phyloP scores from a whole-genome alignment of 768 basidiomycete species.

The Candolleomyces eurysporus region DNA sequence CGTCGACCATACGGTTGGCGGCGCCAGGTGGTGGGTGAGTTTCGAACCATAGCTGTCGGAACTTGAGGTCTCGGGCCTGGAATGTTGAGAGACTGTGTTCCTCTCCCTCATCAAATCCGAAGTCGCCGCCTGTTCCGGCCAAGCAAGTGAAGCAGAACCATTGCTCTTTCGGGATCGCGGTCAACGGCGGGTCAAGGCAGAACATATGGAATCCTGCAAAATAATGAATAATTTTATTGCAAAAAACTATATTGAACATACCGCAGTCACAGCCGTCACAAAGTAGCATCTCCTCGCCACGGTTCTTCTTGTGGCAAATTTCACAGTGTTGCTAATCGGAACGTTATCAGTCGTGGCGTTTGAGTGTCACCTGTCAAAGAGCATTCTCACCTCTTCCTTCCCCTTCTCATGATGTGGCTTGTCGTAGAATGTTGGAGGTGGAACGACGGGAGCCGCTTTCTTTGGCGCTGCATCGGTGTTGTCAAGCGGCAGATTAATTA shows the following conservation, averaged over 20 bases:
- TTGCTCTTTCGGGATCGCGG: constrained; percentile 83
- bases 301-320: constrained; percentile 86
- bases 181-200: constrained; percentile 90
- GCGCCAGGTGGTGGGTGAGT: constrained; percentile 57
- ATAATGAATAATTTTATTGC: constrained; percentile 1
- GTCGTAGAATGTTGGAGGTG: constrained; percentile 49
- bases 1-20: constrained; percentile 30
- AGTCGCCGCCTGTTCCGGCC: constrained; percentile 89
- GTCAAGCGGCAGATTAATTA: constrained; percentile 4
- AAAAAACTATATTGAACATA: constrained; percentile 16
- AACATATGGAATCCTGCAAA: constrained; percentile 89
- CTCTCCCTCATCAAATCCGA: constrained; percentile 97
- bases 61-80: constrained; percentile 86
- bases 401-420: constrained; percentile 42
- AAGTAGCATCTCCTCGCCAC: constrained; percentile 88
- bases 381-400: constrained; percentile 45
- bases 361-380: constrained; percentile 22
- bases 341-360: constrained; percentile 22
- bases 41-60: constrained; percentile 86
- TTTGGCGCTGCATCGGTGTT: constrained; percentile 29
- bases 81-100: constrained; percentile 92
- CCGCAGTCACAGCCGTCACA: constrained; percentile 48
- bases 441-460: constrained; percentile 34
- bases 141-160: constrained; percentile 97
- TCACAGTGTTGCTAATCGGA: constrained; percentile 78